phyloP scores from a whole-genome alignment of 164 flowering plant species.

The Aristolochia fimbriata region DNA sequence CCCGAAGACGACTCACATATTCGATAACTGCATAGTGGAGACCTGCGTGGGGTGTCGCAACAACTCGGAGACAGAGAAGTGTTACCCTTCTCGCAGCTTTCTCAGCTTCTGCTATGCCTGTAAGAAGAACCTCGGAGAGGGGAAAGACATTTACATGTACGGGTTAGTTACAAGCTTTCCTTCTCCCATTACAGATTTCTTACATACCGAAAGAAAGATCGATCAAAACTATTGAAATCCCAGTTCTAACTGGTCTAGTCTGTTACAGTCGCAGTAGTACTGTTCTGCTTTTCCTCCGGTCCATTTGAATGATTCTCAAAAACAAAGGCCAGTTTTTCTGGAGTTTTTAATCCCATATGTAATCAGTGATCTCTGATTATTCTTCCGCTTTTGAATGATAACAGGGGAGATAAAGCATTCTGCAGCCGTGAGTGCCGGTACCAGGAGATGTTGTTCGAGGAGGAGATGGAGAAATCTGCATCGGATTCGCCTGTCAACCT shows the following conservation, averaged over 20 bases:
- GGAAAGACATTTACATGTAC: conserved; percentile 85
- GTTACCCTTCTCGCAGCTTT: conserved; percentile 40
- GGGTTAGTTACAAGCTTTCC: conserved; percentile 30
- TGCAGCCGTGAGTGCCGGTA: conserved; percentile 79
- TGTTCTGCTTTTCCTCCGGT: no score
- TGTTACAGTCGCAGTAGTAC: no score
- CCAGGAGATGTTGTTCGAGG: conserved; percentile 60
- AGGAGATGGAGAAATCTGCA: conserved; percentile 31
- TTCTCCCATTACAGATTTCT: not conserved
- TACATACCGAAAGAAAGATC: no score
- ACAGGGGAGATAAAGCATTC: conserved; percentile 86
- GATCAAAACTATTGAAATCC: not conserved
- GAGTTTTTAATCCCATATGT: no score
- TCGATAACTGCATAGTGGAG: conserved; percentile 60
- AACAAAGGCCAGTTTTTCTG: no score
- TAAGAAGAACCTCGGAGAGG: conserved; percentile 61
- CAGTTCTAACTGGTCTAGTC: no score
- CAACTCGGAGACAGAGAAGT: not conserved
- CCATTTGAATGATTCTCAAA: not conserved
- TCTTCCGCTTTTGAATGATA: not conserved
- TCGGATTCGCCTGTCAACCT: conserved; percentile 4
- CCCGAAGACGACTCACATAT: conserved; percentile 73
- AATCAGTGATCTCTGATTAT: no score
- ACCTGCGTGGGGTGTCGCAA: conserved; percentile 28
- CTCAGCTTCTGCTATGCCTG: conserved; percentile 65